Evolutionary conservation across 768 basidiomycete genomes (phyloP), one percentile per base, ranked within the genome.

Genomic region (Xerocomellus chrysenteron): DNA sequence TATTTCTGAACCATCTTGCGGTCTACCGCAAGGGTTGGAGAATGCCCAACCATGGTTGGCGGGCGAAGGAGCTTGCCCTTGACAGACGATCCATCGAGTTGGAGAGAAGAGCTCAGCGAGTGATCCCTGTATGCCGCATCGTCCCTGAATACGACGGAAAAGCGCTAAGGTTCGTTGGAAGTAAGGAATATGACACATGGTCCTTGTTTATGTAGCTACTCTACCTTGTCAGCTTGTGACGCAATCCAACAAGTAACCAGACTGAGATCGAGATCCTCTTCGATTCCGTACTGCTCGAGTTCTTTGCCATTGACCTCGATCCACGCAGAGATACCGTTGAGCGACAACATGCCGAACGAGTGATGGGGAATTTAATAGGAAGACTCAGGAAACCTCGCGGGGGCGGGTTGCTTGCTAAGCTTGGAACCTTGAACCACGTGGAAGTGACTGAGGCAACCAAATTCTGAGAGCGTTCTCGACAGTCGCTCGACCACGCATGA

Each of bases 231-330:
- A 3, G 44, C 50, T 26, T 73, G 70, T 36, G 67, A 53, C 2
- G 69, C 48, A 21, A 65, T 67, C 71, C 69, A 71, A 43, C 69
- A 73, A 47, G 68, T 61, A 4, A 71, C 69, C 39, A 17, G 54
- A 32, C 55, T 62, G 13, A 43, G 53, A 11, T 42, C 55, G 3
- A 13, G 42, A 52, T 55, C 43, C 19, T 61, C 59, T 35, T 71
- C 63, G 24, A 73, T 47, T 2, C 61, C 56, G 28, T 71, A 65
- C 43, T 65, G 58, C 9, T 72, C 65, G 49, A 71, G 57, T 58
- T 61, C 56, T 28, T 54, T 48, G 1, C 61, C 67, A 19, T 69
- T 69, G 24, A 73, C 69, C 49, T 67, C 65, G 11, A 71, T 50
- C 63, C 69, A 71, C 6, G 69, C 60, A 24, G 60, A 63, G 52